These are phyloP conservation scores for Rehmannia glutinosa DNA, from an alignment of 257 asterid genomes.

Conservation along the genomic window DNA sequence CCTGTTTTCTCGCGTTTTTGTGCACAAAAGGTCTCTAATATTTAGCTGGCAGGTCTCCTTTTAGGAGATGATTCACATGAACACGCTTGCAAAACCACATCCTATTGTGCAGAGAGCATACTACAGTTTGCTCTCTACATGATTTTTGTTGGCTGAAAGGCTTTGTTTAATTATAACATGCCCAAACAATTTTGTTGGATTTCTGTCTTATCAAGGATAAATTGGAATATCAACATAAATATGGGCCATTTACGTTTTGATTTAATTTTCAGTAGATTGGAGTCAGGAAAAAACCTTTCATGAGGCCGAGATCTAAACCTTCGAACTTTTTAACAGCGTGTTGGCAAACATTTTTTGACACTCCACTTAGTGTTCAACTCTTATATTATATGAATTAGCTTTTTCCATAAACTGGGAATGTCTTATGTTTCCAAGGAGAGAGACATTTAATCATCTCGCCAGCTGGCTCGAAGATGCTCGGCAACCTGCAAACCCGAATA, in stretches of 20 bases:
- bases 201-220: background rate
- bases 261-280: background rate
- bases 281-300: background rate
- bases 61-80: no score
- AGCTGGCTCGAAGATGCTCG: constrained; percentile 88
- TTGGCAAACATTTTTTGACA: background rate
- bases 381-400: background rate
- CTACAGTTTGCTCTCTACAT: background rate
- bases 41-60: no score
- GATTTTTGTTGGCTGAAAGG: background rate
- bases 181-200: background rate
- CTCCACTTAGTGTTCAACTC: background rate
- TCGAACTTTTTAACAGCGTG: background rate
- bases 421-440: constrained; percentile 40
- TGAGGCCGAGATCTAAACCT: background rate
- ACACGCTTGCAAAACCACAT: no score
- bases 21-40: no score
- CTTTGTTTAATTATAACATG: background rate
- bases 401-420: background rate
- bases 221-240: background rate
- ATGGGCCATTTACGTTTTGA: background rate
- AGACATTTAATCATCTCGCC: constrained; percentile 75
- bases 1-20: background rate
- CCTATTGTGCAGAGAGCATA: no score
- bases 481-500: constrained; percentile 78